These are phyloP conservation scores for Prunus padus DNA, from an alignment of 306 rosid genomes.

Conservation along the genomic window DNA sequence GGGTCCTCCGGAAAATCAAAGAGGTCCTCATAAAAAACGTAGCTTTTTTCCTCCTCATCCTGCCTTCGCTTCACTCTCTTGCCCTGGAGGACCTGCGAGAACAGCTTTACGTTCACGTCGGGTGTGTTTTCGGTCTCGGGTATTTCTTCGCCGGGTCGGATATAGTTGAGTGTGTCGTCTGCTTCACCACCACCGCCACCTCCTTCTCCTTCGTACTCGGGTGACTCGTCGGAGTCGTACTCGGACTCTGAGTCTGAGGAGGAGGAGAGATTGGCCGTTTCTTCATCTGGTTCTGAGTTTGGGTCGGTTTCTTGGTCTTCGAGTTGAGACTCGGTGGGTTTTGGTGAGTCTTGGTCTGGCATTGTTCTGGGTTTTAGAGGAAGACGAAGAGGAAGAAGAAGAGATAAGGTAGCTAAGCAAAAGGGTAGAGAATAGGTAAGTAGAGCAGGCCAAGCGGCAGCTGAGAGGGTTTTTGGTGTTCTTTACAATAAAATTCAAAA, in stretches of 20 bases:
- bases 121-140: constrained; percentile 33
- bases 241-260: constrained; percentile 28
- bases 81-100: constrained; percentile 29
- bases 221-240: constrained; percentile 27
- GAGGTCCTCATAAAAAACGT: constrained; percentile 20
- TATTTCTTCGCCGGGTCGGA: constrained; percentile 23
- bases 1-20: constrained; percentile 71
- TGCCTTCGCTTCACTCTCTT: constrained; percentile 21
- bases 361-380: constrained; percentile 10
- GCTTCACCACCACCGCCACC: not conserved
- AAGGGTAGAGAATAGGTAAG: not conserved
- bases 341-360: constrained; percentile 8
- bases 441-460: not conserved
- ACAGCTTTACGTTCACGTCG: constrained; percentile 35
- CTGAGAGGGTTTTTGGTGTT: not conserved
- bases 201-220: constrained; percentile 7
- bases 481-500: not conserved
- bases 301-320: constrained; percentile 1
- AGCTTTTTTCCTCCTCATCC: constrained; percentile 25
- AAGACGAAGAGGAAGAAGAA: not conserved
- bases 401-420: constrained; percentile 10
- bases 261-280: constrained; percentile 14
- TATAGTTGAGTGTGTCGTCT: constrained; percentile 24
- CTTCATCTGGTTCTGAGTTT: constrained; percentile 11
- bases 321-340: constrained; percentile 5